Evolutionary conservation across 2,329 filamentous ascomycete species (phyloP), one percentile per base, ranked within the genome.

Genomic region (Alternaria incomplexa): DNA sequence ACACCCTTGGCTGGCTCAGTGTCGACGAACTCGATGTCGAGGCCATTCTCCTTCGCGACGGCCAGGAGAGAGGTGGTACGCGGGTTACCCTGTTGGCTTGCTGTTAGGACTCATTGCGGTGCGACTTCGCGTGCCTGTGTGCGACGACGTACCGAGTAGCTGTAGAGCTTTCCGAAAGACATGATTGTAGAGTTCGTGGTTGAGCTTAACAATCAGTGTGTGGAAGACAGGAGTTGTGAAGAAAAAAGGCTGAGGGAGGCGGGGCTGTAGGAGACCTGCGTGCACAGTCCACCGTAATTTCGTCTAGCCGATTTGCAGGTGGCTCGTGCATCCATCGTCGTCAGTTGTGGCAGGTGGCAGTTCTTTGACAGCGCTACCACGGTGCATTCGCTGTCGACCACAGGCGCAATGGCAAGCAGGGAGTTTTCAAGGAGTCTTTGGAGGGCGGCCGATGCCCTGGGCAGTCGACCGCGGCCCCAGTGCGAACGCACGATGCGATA

Each of bases 101-200:
- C 60, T 65, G 71, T 77, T 73, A 74, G 68, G 63, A 74, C 65
- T 73, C 70, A 69, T 71, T 53, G 54, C 36, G 36, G 22, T 50
- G 54, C 32, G 11, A 51, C 61, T 40, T 5, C 17, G 44, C 47
- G 22, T 45, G 22, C 58, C 52, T 69, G 56, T 43, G 15, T 30
- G 25, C 32, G 17, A n/a, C 22, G 26, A 70, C 69, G 13, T 64
- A 78, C 95, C 85, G 88, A 82, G 83, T 88, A 89, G 82, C 91
- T 92, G 89, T 96, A 98, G 80, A 99, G 89, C 88, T 97, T 99
- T 86, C 96, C 96, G 89, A 99, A 98, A 81, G 92, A 88, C 91
- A 97, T 96, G 83, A 88, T 93, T 86, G 81, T 79, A 67, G 64
- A 68, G 62, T 68, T 56, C 64, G 64, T 67, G 58, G 64, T 58